Evolutionary conservation across 179 eudicot species (phyloP).

Genomic region (Actinidia chinensis): DNA sequence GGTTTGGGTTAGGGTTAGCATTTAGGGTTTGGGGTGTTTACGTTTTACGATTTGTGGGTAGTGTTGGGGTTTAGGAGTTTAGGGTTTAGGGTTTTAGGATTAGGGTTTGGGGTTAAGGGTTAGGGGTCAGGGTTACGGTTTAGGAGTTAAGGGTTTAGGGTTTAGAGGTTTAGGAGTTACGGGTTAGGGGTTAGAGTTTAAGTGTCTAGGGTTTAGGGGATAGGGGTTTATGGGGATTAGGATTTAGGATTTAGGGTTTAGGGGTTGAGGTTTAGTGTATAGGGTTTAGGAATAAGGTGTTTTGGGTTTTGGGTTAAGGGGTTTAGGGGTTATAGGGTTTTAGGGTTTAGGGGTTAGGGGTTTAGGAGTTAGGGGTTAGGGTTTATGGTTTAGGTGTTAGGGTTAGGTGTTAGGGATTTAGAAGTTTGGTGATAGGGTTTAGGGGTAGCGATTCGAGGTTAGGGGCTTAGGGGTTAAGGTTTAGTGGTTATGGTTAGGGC

Average conservation of each 20-base stretch:
- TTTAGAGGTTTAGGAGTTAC: slow-evolving; percentile 18
- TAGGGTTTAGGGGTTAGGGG: slow-evolving; percentile 13
- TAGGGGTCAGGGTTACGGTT: slow-evolving; percentile 15
- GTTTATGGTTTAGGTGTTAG: slow-evolving; percentile 20
- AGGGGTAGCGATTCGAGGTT: slow-evolving; percentile 16
- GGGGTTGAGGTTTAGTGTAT: slow-evolving; percentile 22
- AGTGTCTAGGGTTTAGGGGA: slow-evolving; percentile 16
- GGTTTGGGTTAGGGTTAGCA: slow-evolving; percentile 20
- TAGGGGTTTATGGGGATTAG: slow-evolving; percentile 20
- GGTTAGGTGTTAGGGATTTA: slow-evolving; percentile 13
- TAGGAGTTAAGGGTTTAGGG: slow-evolving; percentile 23
- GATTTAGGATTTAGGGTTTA: slow-evolving; percentile 26
- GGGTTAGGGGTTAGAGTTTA: slow-evolving; percentile 21
- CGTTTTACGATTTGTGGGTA: too few species aligned
- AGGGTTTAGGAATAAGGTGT: slow-evolving; percentile 19
- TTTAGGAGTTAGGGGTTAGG: slow-evolving; percentile 19
- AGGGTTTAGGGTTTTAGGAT: background rate
- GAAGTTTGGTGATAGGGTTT: slow-evolving; percentile 17
- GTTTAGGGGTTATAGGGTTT: slow-evolving; percentile 19
- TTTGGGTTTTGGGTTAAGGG: slow-evolving; percentile 15
- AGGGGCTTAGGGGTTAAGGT: slow-evolving; percentile 7
- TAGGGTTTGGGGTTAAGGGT: slow-evolving; percentile 20
- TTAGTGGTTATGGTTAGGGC: slow-evolving; percentile 18
- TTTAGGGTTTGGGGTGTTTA: slow-evolving; percentile 24
- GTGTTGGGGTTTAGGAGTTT: slow-evolving; percentile 19